Percentiles rank a stretch among this genome's conserved stretches.
phyloP scores from a whole-genome alignment of 2,329 filamentous ascomycete genomes.

The Annulohypoxylon truncatum region DNA sequence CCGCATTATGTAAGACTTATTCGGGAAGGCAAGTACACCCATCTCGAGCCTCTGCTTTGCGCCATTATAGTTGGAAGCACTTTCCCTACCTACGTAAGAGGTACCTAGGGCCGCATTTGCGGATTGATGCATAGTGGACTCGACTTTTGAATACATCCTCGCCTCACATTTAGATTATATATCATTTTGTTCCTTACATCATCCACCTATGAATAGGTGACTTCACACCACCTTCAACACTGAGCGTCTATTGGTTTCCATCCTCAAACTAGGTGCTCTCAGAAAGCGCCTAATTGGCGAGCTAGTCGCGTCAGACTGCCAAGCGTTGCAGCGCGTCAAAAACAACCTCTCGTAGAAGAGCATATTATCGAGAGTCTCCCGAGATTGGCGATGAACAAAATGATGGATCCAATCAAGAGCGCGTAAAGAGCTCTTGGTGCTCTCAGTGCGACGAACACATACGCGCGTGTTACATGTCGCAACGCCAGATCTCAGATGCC shows the following conservation, averaged over 20 bases:
- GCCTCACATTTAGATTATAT: no score
- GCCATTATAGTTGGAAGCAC: not conserved
- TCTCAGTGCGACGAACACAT: not conserved
- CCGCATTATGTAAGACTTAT: conserved; percentile 8
- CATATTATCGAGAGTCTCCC: conserved; percentile 1
- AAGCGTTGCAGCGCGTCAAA: conserved; percentile 9
- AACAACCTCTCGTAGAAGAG: conserved; percentile 1
- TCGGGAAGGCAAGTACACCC: conserved; percentile 8
- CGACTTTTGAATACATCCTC: not conserved
- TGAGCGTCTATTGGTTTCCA: not conserved
- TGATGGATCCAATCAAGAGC: conserved; percentile 6
- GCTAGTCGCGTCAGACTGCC: conserved; percentile 14
- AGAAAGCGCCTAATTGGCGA: conserved; percentile 16
- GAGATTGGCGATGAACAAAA: conserved; percentile 8
- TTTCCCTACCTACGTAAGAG: not conserved
- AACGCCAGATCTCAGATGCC: not conserved
- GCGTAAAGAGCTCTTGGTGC: not conserved
- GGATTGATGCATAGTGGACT: not conserved
- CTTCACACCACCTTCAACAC: not conserved
- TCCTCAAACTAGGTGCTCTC: not conserved
- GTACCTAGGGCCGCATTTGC: not conserved
- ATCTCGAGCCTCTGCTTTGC: not conserved
- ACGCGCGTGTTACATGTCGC: not conserved
- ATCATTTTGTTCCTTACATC: not conserved
- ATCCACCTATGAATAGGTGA: not conserved